Conservation (phyloP, 2,329 filamentous ascomycete genomes). For the Ophiosphaerella narmari region DNA sequence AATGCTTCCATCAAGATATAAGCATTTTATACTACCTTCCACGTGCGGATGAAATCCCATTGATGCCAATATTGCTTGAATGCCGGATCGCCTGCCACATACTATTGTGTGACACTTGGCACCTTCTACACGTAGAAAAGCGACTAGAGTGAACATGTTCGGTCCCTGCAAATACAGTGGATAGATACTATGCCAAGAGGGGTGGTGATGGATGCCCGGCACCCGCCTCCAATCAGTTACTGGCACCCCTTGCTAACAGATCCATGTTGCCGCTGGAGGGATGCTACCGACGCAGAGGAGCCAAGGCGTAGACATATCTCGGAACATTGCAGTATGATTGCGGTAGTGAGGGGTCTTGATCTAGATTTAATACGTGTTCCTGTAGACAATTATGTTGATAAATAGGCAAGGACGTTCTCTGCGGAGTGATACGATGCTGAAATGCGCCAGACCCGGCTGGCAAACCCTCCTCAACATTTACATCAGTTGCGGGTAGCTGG, state of each 20-base stretch:
- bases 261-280: background rate
- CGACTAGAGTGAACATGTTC: background rate
- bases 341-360: no score
- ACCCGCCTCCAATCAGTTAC: background rate
- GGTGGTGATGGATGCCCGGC: background rate
- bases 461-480: no score
- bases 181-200: background rate
- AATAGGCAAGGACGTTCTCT: no score
- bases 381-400: no score
- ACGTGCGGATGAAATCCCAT: background rate
- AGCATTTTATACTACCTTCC: background rate
- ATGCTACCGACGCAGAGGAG: background rate
- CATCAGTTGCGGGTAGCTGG: no score
- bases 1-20: no score
- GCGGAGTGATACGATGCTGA: no score
- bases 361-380: no score
- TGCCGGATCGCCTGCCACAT: background rate
- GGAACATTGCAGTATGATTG: no score
- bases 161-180: background rate
- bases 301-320: background rate
- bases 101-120: background rate
- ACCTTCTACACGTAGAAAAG: conserved; percentile 1
- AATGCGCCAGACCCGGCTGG: no score
- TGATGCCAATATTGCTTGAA: background rate
- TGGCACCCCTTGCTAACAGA: background rate